Evolutionary conservation across 768 basidiomycete genomes (phyloP).

Genomic region (Suillus subluteus): DNA sequence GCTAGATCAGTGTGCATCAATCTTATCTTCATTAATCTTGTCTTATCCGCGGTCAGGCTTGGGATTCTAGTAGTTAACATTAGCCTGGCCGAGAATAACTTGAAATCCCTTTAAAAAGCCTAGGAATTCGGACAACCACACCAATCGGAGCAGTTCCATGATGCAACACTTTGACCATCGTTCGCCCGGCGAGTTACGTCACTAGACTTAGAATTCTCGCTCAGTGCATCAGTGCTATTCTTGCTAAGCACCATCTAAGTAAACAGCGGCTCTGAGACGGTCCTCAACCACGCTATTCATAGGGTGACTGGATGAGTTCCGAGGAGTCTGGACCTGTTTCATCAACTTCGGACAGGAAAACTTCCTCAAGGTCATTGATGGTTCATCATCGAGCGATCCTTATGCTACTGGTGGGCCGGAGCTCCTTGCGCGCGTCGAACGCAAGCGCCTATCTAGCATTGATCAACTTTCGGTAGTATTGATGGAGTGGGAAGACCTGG

Average conservation of each 20-base stretch:
- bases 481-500: neutral
- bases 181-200: neutral
- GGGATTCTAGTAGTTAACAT: neutral
- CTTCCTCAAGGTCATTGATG: neutral
- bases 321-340: neutral
- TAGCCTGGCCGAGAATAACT: slow-evolving; percentile 1
- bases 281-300: slow-evolving; percentile 1
- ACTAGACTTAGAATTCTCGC: neutral
- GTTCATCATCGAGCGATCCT: neutral
- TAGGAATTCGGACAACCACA: neutral
- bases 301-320: neutral
- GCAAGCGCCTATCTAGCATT: neutral
- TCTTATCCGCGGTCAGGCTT: neutral
- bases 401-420: neutral
- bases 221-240: neutral
- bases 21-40: neutral
- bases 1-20: neutral
- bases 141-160: neutral
- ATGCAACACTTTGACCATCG: too few species aligned
- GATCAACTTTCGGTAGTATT: neutral
- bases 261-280: neutral
- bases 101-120: neutral
- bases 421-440: neutral
- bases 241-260: neutral
- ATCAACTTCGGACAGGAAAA: slow-evolving; percentile 1